Base-by-base conservation (phyloP, 495 filamentous ascomycete genomes). In the Hypoxylon subgilvum region DNA sequence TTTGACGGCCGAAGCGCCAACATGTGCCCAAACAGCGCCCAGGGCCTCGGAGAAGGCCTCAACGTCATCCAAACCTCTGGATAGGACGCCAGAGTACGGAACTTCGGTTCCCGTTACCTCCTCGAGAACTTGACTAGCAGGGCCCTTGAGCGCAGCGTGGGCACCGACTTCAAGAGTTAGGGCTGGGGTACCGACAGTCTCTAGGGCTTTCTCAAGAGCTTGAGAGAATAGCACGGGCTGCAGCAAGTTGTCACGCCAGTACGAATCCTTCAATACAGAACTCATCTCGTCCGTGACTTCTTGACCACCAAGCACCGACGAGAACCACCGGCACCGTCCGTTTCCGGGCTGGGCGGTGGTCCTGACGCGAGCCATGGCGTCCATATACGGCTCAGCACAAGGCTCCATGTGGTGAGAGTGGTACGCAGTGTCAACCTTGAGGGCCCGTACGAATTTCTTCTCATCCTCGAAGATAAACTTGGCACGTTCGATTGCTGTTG, bases 351-450 rank as follows among this genome's bases (percentile, higher is more conserved):
- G 28, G 31, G 28, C 31, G 12, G 42, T 27, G 18, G 40, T 44
- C 19, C 21, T 39, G n/a, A 35, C 4, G 40, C 13, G 39, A 14
- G 50, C 21, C 40, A 23, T 35, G 38, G 31, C 19, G 23, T 45
- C 50, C 40, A 34, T 25, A 22, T 45, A 45, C 14, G 39, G 28
- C 30, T 34, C 40, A 2, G 30, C 40, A 21, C 50, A 44, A 3
- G 18, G 50, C 50, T 52, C 35, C 78, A 84, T 82, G 52, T 76
- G 76, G 10, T 73, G 68, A 0, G 79, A 77, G 57, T 83, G 82
- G 53, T 84, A 85, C 0, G 82, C 82, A 4, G 57, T 71, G 32
- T 79, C 76, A 2, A 82, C 78, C 23, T 68, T 69, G 8, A 83
- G 64, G 0, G 48, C 14, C 4, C 79, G 51, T 1, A 71, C 64